Percentiles rank a stretch among this genome's conserved stretches.
Conservation (phyloP, 768 basidiomycete species). For the Russula olivacea region DNA sequence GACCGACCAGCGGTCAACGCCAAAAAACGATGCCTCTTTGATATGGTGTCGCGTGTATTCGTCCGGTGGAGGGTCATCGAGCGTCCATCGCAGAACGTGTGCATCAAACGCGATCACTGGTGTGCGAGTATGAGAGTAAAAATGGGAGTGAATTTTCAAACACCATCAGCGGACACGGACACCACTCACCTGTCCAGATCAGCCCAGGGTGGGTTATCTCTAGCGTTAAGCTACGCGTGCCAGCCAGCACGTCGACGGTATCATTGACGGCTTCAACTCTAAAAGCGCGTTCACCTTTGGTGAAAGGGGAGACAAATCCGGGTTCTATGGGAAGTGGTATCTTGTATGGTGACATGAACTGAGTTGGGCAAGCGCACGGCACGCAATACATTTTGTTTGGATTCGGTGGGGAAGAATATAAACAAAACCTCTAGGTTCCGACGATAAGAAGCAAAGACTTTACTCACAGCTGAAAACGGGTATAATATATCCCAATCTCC, state of each 20-base stretch:
- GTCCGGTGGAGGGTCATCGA: constrained; percentile 72
- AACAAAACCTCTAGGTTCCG: neutral
- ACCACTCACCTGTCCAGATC: constrained; percentile 71
- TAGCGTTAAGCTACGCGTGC: constrained; percentile 66
- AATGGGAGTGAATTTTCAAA: neutral
- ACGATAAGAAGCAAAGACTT: neutral
- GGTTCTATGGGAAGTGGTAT: constrained; percentile 52
- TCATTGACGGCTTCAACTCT: constrained; percentile 55
- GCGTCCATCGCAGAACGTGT: constrained; percentile 78
- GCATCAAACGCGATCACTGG: constrained; percentile 86
- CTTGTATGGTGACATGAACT: constrained; percentile 85
- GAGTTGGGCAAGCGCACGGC: constrained; percentile 11
- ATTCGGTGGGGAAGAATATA: neutral
- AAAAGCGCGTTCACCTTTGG: constrained; percentile 37
- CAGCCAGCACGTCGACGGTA: constrained; percentile 45
- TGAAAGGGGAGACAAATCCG: constrained; percentile 28
- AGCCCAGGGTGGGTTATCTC: constrained; percentile 69
- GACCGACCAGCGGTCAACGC: constrained; percentile 63
- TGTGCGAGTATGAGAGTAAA: neutral
- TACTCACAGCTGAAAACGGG: constrained; percentile 66
- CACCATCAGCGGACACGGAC: neutral
- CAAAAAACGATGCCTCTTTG: constrained; percentile 88
- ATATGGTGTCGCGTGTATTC: constrained; percentile 79
- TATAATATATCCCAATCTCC: constrained; percentile 85
- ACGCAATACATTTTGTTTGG: neutral